A percentile compares a stretch with the other conserved stretches of the same genome.
phyloP scores from a whole-genome alignment of 225 moss, liverwort and hornwort genomes.

The Polytrichum commune region DNA sequence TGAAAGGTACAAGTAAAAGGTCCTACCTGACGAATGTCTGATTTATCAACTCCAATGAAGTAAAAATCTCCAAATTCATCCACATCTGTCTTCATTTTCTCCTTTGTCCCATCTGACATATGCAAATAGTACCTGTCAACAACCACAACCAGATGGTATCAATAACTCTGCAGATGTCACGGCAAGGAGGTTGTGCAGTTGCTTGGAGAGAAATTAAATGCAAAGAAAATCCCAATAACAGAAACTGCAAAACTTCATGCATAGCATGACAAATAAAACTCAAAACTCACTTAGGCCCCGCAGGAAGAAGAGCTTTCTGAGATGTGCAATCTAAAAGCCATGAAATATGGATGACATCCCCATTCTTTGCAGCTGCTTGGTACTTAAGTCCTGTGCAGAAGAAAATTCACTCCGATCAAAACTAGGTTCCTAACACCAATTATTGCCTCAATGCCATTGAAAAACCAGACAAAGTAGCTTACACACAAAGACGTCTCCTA shows the following conservation, averaged over 20 bases:
- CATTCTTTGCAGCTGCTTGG: slow-evolving; percentile 63
- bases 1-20: too few species aligned
- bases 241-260: too few species aligned
- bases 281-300: slow-evolving; percentile 71
- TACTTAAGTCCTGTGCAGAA: slow-evolving; percentile 67
- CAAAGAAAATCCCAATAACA: too few species aligned
- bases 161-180: neutral
- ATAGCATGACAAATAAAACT: too few species aligned
- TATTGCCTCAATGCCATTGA: neutral
- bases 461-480: neutral
- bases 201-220: too few species aligned
- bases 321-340: slow-evolving; percentile 76
- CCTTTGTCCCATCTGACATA: slow-evolving; percentile 74
- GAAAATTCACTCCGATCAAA: slow-evolving; percentile 1
- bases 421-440: neutral
- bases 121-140: slow-evolving; percentile 78
- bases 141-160: neutral
- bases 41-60: slow-evolving; percentile 61
- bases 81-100: slow-evolving; percentile 68
- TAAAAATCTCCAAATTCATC: slow-evolving; percentile 85
- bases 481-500: too few species aligned
- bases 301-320: slow-evolving; percentile 51
- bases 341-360: slow-evolving; percentile 77
- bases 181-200: too few species aligned
- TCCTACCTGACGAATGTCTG: slow-evolving; percentile 63